Evolutionary conservation across 192 early-diverging fungal species (phyloP), one percentile per base, ranked within the genome.

Genomic region (Podila horticola): DNA sequence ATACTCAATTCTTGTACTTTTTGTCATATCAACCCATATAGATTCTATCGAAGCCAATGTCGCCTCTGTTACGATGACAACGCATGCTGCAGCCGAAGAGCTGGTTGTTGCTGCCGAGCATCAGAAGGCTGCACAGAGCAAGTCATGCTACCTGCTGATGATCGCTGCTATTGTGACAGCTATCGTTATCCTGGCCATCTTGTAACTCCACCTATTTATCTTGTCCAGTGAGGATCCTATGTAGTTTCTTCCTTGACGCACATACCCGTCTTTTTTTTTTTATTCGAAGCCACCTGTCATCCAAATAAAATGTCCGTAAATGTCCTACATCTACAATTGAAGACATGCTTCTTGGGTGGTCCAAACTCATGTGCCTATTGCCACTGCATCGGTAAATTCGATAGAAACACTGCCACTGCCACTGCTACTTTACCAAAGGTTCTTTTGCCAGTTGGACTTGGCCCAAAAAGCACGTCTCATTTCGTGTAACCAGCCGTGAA

Each of bases 121-220:
- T 72, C 96, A 97, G 67, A 91, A 91, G 60, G 86, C 83, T 36
- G 88, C 95, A 11, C 87, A 88, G 62, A 94, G 90, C 79, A 91
- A 89, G 29, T 92, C 94, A 86, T 97, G 94, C 82, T 97, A 93
- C 75, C 69, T 99, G 9, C 68, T 97, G 59, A 76, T 96, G 45
- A 90, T 97, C 67, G 74, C 89, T 30, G 89, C 92, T 3, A 84
- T 95, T 31, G 91, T 97, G 50, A 75, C 74, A 12, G 72, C 45
- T 15, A 55, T 85, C 33, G 62, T 85, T 45, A 62, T 85, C 52
- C 70, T 85, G n/a, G 84, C 84, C 2, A 28, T 69, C 24, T 62
- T 69, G 20, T 81, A 79, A 49, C 12, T 50, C 19, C 6, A 15
- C 2, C 19, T 63, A 61, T 66, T 58, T 45, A 64, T 48, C 15